These are phyloP conservation scores for Aspergillus sp. DNA, from an alignment of 2,329 filamentous ascomycete genomes.

Conservation along the genomic window DNA sequence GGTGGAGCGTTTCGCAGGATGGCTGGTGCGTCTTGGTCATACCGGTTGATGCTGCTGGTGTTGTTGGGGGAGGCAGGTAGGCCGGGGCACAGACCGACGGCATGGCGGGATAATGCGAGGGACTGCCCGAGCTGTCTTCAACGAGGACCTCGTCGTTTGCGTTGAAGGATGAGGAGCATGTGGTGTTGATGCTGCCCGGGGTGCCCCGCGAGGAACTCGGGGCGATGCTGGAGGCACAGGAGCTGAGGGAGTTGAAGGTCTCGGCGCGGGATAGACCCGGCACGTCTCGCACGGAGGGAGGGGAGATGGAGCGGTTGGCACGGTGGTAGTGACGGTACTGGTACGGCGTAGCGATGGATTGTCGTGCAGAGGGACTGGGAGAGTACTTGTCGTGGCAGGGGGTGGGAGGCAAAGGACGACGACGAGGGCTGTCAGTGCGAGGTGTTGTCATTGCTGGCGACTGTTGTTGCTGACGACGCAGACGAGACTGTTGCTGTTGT, in stretches of 20 bases:
- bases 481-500: neutral
- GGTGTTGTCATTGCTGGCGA: conserved; percentile 10
- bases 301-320: conserved; percentile 33
- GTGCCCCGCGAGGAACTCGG: conserved; percentile 36
- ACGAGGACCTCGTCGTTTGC: conserved; percentile 28
- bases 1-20: conserved; percentile 10
- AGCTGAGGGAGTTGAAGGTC: conserved; percentile 34
- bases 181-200: conserved; percentile 34
- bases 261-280: conserved; percentile 35
- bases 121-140: conserved; percentile 26
- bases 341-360: conserved; percentile 19
- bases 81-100: conserved; percentile 13
- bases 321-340: conserved; percentile 19
- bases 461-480: conserved; percentile 23
- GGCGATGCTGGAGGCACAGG: conserved; percentile 37
- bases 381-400: conserved; percentile 22
- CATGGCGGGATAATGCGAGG: conserved; percentile 28
- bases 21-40: conserved; percentile 15
- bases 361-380: conserved; percentile 19
- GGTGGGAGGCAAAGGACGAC: conserved; percentile 21
- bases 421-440: conserved; percentile 12
- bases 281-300: conserved; percentile 38
- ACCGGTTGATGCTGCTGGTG: no score
- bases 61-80: conserved; percentile 7
- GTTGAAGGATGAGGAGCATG: conserved; percentile 21